Evolutionary conservation across 2,329 filamentous ascomycete species (phyloP).

Genomic region (Lasiodiplodia theobromae): DNA sequence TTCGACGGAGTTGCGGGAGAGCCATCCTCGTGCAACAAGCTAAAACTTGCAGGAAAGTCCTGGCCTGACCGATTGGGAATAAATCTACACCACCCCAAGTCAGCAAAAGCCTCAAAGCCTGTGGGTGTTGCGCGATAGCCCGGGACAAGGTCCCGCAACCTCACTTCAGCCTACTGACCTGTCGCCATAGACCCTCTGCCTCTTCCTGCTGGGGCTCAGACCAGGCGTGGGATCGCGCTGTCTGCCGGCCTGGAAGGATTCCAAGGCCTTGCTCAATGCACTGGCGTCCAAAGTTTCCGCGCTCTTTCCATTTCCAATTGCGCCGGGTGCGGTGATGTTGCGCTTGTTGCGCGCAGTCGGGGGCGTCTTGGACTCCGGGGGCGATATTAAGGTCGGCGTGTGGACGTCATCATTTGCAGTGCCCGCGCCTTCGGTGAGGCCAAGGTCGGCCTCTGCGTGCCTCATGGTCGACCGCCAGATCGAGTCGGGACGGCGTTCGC

Average conservation of each 20-base stretch:
- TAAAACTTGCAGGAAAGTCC: constrained; percentile 92
- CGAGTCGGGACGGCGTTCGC: constrained; percentile 14
- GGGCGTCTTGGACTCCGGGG: constrained; percentile 67
- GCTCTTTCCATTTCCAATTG: constrained; percentile 41
- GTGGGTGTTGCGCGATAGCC: neutral
- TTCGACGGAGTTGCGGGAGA: constrained; percentile 91
- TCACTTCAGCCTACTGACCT: constrained; percentile 42
- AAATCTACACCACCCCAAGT: constrained; percentile 66
- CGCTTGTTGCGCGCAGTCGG: constrained; percentile 62
- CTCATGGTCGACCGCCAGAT: constrained; percentile 28
- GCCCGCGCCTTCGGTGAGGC: constrained; percentile 22
- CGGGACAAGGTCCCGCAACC: neutral
- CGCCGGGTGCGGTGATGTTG: constrained; percentile 44
- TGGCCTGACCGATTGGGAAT: constrained; percentile 94
- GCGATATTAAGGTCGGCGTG: constrained; percentile 59
- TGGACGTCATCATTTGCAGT: constrained; percentile 33
- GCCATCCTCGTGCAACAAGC: constrained; percentile 86
- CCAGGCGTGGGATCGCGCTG: constrained; percentile 68
- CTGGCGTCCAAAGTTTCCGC: constrained; percentile 66
- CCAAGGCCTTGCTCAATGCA: constrained; percentile 66
- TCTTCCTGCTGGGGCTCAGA: constrained; percentile 72
- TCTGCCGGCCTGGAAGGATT: constrained; percentile 66
- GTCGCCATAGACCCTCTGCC: constrained; percentile 70
- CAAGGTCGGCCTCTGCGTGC: constrained; percentile 21
- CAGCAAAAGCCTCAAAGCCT: constrained; percentile 17